phyloP scores from a whole-genome alignment of 1,284 basidiomycete genomes.

The Tylopilus sp. region DNA sequence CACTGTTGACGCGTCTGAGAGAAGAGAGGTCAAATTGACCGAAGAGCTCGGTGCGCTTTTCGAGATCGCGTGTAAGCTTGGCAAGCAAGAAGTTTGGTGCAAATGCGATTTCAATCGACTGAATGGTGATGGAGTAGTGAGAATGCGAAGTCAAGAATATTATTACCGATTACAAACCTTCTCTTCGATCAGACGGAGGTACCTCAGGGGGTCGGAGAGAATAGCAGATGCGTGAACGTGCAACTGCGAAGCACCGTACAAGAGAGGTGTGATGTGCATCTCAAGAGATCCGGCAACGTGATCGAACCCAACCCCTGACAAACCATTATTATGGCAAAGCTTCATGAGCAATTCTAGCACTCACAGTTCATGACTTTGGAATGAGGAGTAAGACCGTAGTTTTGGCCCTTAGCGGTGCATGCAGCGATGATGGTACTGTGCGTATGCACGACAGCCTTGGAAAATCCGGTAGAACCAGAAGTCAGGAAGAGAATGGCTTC shows the following conservation, averaged over 20 bases:
- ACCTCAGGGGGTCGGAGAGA: constrained; percentile 39
- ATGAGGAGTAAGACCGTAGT: constrained; percentile 36
- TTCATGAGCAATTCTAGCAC: background rate
- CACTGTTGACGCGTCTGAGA: constrained; percentile 42
- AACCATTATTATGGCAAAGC: constrained; percentile 12
- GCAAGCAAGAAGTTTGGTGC: constrained; percentile 59
- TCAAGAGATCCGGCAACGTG: constrained; percentile 50
- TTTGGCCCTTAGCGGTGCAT: constrained; percentile 32
- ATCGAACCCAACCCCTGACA: constrained; percentile 48
- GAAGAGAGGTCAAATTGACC: constrained; percentile 36
- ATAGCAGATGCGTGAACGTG: constrained; percentile 46
- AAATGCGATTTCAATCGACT: constrained; percentile 47
- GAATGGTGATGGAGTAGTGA: background rate
- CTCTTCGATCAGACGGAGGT: constrained; percentile 42
- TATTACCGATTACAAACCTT: constrained; percentile 23
- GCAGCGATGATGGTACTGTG: constrained; percentile 42
- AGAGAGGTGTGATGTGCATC: constrained; percentile 41
- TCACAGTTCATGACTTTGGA: constrained; percentile 39
- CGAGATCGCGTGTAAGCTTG: constrained; percentile 48
- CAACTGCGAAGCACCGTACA: constrained; percentile 43
- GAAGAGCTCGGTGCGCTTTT: constrained; percentile 33
- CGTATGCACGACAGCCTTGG: constrained; percentile 48
- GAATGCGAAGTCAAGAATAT: background rate
- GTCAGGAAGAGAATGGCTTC: constrained; percentile 44
- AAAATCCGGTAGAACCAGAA: constrained; percentile 48